A percentile compares a stretch with the other conserved stretches of the same genome.
Evolutionary conservation across 2,329 filamentous ascomycete genomes (phyloP).

Genomic region (Talaromyces albobiverticillius): DNA sequence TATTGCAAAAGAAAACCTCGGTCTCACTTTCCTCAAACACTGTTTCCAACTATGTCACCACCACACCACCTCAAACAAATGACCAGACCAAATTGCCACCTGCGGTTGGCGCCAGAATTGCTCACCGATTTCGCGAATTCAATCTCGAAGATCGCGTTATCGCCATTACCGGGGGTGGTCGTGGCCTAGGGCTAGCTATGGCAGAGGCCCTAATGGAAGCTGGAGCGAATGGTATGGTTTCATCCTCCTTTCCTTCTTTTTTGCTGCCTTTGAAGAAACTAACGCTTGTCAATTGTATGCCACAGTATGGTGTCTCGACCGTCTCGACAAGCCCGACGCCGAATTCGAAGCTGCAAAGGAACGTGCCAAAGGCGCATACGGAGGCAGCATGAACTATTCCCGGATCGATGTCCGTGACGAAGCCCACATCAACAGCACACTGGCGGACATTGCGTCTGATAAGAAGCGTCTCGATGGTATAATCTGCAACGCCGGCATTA

Average conservation of each 20-base stretch:
- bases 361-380: conserved; percentile 33
- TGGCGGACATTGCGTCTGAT: conserved; percentile 33
- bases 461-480: conserved; percentile 39
- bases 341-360: conserved; percentile 42
- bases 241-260: neutral
- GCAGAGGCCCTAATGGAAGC: conserved; percentile 48
- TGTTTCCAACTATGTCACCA: neutral
- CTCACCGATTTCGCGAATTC: conserved; percentile 41
- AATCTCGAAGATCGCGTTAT: conserved; percentile 41
- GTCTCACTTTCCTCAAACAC: neutral
- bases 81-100: conserved; percentile 29
- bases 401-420: conserved; percentile 47
- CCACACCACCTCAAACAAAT: conserved; percentile 1
- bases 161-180: conserved; percentile 42
- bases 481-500: conserved; percentile 43
- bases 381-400: conserved; percentile 44
- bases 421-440: conserved; percentile 32
- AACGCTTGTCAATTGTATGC: no score
- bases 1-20: neutral
- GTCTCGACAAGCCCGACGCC: conserved; percentile 39
- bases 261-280: no score
- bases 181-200: conserved; percentile 45
- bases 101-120: conserved; percentile 21
- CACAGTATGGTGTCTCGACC: conserved; percentile 49
- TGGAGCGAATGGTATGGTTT: conserved; percentile 41